Evolutionary conservation across 1,139 yeast species (phyloP).

Genomic region (Yamadazyma conglobata): DNA sequence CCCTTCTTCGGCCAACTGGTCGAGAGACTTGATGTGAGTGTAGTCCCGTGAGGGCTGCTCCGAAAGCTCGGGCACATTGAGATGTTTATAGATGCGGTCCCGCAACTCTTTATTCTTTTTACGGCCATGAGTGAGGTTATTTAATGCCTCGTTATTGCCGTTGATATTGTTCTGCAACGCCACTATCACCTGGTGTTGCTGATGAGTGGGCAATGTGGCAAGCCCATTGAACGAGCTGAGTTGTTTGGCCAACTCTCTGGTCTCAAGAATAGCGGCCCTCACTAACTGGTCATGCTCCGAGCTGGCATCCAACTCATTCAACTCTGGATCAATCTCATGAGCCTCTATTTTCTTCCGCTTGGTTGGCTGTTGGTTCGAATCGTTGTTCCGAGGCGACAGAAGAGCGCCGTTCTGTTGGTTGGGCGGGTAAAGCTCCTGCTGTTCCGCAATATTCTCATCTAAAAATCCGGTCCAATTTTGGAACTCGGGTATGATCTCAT

Average conservation of each 20-base stretch:
- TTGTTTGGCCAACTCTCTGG: constrained; percentile 54
- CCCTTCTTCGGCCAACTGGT: constrained; percentile 35
- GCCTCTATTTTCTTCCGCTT: constrained; percentile 5
- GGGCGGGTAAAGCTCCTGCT: constrained; percentile 1
- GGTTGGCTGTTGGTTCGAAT: neutral
- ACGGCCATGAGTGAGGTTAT: constrained; percentile 8
- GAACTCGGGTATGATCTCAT: constrained; percentile 42
- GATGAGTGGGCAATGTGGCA: constrained; percentile 21
- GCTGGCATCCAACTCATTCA: constrained; percentile 45
- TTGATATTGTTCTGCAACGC: constrained; percentile 11
- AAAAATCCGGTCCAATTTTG: constrained; percentile 55
- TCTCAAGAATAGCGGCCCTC: constrained; percentile 65
- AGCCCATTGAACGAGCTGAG: constrained; percentile 14
- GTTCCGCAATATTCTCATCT: constrained; percentile 33
- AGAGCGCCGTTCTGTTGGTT: neutral
- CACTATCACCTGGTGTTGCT: constrained; percentile 23
- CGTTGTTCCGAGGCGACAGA: neutral
- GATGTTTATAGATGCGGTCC: constrained; percentile 1
- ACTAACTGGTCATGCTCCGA: constrained; percentile 59
- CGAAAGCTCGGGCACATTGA: neutral
- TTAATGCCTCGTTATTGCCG: constrained; percentile 3
- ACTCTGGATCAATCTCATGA: constrained; percentile 59
- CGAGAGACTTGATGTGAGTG: constrained; percentile 28
- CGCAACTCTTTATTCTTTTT: constrained; percentile 10
- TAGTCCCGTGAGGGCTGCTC: constrained; percentile 19